A percentile compares a stretch with the other conserved stretches of the same genome.
Conservation (phyloP, 176 grass and related monocot species). For the Luzula sylvatica region DNA sequence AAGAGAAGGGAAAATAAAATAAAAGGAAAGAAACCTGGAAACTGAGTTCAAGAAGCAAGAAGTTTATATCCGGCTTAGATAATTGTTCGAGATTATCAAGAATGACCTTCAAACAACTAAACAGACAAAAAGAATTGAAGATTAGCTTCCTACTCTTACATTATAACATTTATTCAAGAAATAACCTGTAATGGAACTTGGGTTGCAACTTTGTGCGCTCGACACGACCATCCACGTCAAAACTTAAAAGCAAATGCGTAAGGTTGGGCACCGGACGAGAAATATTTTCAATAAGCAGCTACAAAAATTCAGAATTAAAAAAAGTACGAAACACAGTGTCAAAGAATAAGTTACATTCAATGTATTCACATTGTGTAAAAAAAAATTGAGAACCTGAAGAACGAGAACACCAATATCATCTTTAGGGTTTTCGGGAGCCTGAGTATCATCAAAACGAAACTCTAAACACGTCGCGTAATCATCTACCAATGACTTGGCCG, state of each 20-base stretch:
- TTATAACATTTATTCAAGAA: conserved; percentile 5
- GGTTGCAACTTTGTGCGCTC: conserved; percentile 71
- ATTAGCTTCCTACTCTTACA: conserved; percentile 26
- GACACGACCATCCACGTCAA: conserved; percentile 67
- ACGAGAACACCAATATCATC: conserved; percentile 78
- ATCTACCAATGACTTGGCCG: conserved; percentile 65
- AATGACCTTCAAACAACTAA: conserved; percentile 88
- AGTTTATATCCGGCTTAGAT: conserved; percentile 68
- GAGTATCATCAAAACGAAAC: conserved; percentile 83
- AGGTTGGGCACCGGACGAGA: conserved; percentile 71
- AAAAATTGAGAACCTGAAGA: conserved; percentile 57
- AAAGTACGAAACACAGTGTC: not conserved
- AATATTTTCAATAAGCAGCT: conserved; percentile 96
- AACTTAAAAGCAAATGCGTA: conserved; percentile 83
- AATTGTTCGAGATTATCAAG: conserved; percentile 92
- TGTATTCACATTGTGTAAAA: not conserved
- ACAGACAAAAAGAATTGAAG: conserved; percentile 15
- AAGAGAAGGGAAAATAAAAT: not conserved
- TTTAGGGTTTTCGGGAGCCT: conserved; percentile 68
- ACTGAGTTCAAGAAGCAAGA: conserved; percentile 77
- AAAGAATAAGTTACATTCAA: conserved; percentile 1
- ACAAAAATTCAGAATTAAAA: conserved; percentile 17
- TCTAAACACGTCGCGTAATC: conserved; percentile 95
- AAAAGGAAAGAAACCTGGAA: conserved; percentile 58
- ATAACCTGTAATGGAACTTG: conserved; percentile 91